Percentiles rank a stretch among this genome's conserved stretches.
Conservation (phyloP, 2,329 filamentous ascomycete species). For the Dactylellina leptospora region DNA sequence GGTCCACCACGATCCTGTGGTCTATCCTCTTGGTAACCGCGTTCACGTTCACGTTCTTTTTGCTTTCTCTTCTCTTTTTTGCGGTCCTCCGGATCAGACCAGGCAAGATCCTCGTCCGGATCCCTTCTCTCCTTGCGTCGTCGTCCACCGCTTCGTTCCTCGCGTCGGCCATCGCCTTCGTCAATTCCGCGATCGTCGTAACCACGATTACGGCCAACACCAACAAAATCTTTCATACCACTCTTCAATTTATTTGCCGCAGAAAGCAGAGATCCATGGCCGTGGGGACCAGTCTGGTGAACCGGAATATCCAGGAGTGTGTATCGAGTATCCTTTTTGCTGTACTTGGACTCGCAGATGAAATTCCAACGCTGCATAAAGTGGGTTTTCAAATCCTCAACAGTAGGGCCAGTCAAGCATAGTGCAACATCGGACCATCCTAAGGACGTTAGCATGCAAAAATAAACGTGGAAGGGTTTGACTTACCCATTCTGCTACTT, state of each 20-base stretch:
- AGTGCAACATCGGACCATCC: slow-evolving; percentile 87
- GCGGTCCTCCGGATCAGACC: slow-evolving; percentile 34
- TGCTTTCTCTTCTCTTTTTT: slow-evolving; percentile 6
- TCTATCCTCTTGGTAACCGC: slow-evolving; percentile 14
- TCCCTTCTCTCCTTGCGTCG: slow-evolving; percentile 7
- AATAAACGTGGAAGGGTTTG: neutral
- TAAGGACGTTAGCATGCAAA: slow-evolving; percentile 12
- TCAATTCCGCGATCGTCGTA: neutral
- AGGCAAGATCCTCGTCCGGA: slow-evolving; percentile 20
- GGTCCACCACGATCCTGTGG: slow-evolving; percentile 9
- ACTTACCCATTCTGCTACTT: slow-evolving; percentile 76
- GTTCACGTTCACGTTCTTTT: slow-evolving; percentile 2
- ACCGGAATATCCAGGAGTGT: slow-evolving; percentile 13
- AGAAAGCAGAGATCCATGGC: slow-evolving; percentile 25
- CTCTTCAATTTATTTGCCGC: slow-evolving; percentile 39
- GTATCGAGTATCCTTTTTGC: slow-evolving; percentile 27
- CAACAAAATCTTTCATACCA: slow-evolving; percentile 30
- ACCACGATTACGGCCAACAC: neutral
- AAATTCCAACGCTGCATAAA: slow-evolving; percentile 91
- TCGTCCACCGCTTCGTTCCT: slow-evolving; percentile 1
- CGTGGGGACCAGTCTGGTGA: slow-evolving; percentile 26
- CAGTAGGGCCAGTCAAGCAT: slow-evolving; percentile 76
- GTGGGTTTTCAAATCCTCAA: slow-evolving; percentile 77
- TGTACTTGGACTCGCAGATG: slow-evolving; percentile 77
- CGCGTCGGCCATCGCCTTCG: slow-evolving; percentile 2